phyloP scores from a whole-genome alignment of 805 yeast genomes.

The Torulaspora microellipsoides region DNA sequence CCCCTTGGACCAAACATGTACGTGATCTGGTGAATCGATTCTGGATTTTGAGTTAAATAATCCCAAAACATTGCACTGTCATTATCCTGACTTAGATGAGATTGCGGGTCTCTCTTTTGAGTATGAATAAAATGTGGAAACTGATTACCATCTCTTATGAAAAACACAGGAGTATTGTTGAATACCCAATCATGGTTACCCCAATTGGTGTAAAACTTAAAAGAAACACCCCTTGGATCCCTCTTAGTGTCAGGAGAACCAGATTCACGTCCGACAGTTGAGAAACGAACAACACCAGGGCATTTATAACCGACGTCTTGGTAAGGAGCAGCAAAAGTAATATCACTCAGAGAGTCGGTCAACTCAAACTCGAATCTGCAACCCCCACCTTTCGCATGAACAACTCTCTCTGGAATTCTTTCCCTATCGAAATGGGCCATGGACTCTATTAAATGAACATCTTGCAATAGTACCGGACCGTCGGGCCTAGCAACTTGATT shows the following conservation, averaged over 20 bases:
- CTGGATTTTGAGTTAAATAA: conserved; percentile 50
- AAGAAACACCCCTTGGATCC: conserved; percentile 84
- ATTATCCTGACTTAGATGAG: conserved; percentile 38
- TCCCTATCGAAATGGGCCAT: conserved; percentile 60
- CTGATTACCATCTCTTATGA: conserved; percentile 70
- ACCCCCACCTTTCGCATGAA: conserved; percentile 64
- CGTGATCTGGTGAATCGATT: conserved; percentile 52
- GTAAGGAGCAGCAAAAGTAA: conserved; percentile 43
- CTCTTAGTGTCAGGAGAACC: conserved; percentile 82
- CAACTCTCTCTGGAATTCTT: conserved; percentile 63
- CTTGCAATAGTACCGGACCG: conserved; percentile 59
- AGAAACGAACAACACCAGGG: conserved; percentile 47
- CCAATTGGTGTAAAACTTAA: conserved; percentile 76
- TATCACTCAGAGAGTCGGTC: conserved; percentile 52
- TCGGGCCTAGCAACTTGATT: conserved; percentile 49
- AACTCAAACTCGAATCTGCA: conserved; percentile 56
- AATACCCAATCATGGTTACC: conserved; percentile 82
- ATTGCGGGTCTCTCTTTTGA: conserved; percentile 74
- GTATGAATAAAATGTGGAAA: conserved; percentile 88
- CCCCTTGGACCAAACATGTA: conserved; percentile 59
- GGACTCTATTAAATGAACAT: conserved; percentile 51
- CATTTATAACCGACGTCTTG: conserved; percentile 40
- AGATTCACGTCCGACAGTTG: conserved; percentile 82
- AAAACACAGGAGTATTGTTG: conserved; percentile 83
- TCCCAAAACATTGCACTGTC: conserved; percentile 58